Percentiles rank a stretch among this genome's conserved stretches.
Conservation (phyloP, 2,329 filamentous ascomycete species). For the Calonectria multiphialidica region DNA sequence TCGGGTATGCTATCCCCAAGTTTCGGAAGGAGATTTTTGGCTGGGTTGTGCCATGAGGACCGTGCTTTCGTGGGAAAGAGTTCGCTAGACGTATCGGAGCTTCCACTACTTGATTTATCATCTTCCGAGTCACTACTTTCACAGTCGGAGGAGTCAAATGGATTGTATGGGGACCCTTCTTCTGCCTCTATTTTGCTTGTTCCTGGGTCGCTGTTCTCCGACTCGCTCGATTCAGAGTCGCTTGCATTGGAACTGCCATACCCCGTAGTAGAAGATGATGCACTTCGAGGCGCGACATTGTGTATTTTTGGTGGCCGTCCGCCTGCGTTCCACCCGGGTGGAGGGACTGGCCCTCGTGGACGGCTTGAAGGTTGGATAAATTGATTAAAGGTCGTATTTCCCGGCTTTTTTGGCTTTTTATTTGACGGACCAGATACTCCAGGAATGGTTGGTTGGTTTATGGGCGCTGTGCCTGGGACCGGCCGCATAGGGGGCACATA, state of each 20-base stretch:
- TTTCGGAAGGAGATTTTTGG: not conserved
- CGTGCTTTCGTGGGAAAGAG: not conserved
- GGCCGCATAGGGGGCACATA: not conserved
- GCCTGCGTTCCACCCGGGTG: not conserved
- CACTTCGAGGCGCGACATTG: no score
- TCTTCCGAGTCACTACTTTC: not conserved
- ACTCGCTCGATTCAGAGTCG: not conserved
- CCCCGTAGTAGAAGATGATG: not conserved
- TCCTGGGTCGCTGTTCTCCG: not conserved
- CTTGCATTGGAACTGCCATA: not conserved
- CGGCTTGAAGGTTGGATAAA: not conserved
- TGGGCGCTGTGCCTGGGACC: not conserved
- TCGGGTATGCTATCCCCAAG: not conserved
- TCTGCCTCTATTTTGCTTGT: not conserved
- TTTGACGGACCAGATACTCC: not conserved
- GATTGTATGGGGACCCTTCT: not conserved
- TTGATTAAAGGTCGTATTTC: not conserved
- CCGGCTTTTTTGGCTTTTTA: not conserved
- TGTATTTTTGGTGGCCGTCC: not conserved
- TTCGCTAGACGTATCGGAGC: not conserved
- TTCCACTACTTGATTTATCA: not conserved
- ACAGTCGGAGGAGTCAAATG: not conserved
- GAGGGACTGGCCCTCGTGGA: not conserved
- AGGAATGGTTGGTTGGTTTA: not conserved
- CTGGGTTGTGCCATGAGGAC: not conserved